Evolutionary conservation across 2,329 filamentous ascomycete genomes (phyloP).

Genomic region (Atkinsonella texensis): DNA sequence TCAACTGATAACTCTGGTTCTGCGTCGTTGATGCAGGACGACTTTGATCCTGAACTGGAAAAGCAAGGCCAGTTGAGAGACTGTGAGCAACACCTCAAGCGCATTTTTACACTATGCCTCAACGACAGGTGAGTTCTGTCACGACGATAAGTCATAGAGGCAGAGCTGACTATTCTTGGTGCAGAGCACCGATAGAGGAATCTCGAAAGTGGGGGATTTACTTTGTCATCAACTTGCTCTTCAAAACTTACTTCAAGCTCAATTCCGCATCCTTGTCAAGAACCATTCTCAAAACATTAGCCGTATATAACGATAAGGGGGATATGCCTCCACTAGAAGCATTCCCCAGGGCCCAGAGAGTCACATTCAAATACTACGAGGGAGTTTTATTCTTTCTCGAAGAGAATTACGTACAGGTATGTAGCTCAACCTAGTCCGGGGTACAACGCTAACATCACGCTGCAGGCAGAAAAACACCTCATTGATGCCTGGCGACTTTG

Average conservation of each 20-base stretch:
- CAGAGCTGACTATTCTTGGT: neutral
- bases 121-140: conserved; percentile 72
- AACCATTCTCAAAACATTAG: conserved; percentile 75
- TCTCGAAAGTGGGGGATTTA: conserved; percentile 98
- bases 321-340: conserved; percentile 71
- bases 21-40: conserved; percentile 54
- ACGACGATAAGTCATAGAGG: neutral
- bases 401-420: conserved; percentile 74
- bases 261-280: conserved; percentile 83
- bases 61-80: conserved; percentile 83
- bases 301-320: conserved; percentile 53
- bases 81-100: conserved; percentile 79
- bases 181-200: conserved; percentile 67
- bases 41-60: conserved; percentile 63
- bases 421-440: conserved; percentile 7
- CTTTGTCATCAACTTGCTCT: conserved; percentile 84
- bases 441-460: neutral
- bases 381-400: conserved; percentile 90
- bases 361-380: conserved; percentile 93
- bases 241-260: conserved; percentile 97
- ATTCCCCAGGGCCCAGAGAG: conserved; percentile 82
- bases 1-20: conserved; percentile 24
- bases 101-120: conserved; percentile 82
- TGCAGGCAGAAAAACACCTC: conserved; percentile 65
- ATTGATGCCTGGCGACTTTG: conserved; percentile 75